phyloP scores from a whole-genome alignment of 768 basidiomycete species.

The Tylopilus plumbeoviolaceoides region DNA sequence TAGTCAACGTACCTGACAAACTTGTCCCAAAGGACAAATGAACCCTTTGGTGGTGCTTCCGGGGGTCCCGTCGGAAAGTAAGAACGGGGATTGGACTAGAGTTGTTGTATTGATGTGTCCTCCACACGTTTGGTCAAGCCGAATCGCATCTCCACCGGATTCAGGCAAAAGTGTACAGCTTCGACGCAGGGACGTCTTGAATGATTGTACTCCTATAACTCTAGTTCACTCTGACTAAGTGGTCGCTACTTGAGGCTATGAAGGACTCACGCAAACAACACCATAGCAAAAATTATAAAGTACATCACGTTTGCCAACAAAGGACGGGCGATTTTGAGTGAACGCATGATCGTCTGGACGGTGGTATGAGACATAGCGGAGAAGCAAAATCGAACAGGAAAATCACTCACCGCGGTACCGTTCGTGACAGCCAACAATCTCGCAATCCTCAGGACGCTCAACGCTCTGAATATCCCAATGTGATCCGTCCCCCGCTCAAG shows the following conservation, averaged over 20 bases:
- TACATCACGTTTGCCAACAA: conserved; percentile 87
- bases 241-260: neutral
- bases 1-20: conserved; percentile 58
- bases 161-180: too few relatives aligned
- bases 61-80: neutral
- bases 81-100: too few relatives aligned
- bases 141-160: too few relatives aligned
- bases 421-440: conserved; percentile 82
- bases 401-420: conserved; percentile 77
- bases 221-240: conserved; percentile 24
- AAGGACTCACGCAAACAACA: conserved; percentile 73
- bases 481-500: conserved; percentile 65
- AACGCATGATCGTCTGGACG: conserved; percentile 77
- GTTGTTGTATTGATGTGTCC: too few relatives aligned
- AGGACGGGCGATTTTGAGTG: conserved; percentile 84
- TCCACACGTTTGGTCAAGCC: too few relatives aligned
- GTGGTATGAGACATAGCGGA: neutral
- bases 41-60: conserved; percentile 65
- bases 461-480: conserved; percentile 81
- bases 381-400: neutral
- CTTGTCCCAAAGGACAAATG: conserved; percentile 81
- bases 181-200: too few relatives aligned
- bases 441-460: conserved; percentile 81
- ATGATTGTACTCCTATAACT: conserved; percentile 67
- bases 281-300: conserved; percentile 87